Base-by-base conservation (phyloP, 1,284 basidiomycete species). In the Mycena citricolor region DNA sequence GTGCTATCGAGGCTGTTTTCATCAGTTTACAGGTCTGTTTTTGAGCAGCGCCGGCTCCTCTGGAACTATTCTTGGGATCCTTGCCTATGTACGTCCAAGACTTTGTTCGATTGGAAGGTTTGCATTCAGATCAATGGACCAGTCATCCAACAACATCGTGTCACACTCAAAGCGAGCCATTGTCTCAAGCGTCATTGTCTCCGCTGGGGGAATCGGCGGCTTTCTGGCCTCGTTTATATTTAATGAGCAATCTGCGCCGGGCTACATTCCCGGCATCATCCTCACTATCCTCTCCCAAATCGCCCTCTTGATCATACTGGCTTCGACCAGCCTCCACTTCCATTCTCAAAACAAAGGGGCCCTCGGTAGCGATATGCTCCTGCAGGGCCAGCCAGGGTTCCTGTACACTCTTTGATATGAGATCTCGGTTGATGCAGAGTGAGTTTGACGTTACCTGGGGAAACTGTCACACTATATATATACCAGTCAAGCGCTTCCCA, bases 131-230 rank as follows among this genome's bases (percentile, higher is more conserved):
- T 39, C 40, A 12, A 20, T 22, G 39, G 13, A 22, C 14, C 40
- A 74, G 73, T 64, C 70, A 3, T 64, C 73, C 12, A 75, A 75
- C 50, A 75, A 75, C 51, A 58, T 71, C 19, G 60, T 70, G 37
- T 69, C 70, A 5, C 70, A 74, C 44, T 67, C 68, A 13, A 75
- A 75, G 52, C 62, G 70, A 29, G 68, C 71, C 6, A 68, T 74
- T 16, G 66, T 69, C 7, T 72, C 67, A 13, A 69, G 67, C 4
- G 55, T 74, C 19, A 62, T 69, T 8, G 57, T 73, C 36, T 66
- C 67, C n/a, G 71, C 69, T 38, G 69, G 66, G n/a, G 68, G 70
- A 17, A 53, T 70, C 26, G 70, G 71, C 25, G 71, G 70, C 8
- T 64, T 74, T 4, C 59, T 70, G 43, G 68, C 70, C 5, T 69